Evolutionary conservation across 2,329 filamentous ascomycete species (phyloP).

Genomic region (Curvularia hawaiiensis): DNA sequence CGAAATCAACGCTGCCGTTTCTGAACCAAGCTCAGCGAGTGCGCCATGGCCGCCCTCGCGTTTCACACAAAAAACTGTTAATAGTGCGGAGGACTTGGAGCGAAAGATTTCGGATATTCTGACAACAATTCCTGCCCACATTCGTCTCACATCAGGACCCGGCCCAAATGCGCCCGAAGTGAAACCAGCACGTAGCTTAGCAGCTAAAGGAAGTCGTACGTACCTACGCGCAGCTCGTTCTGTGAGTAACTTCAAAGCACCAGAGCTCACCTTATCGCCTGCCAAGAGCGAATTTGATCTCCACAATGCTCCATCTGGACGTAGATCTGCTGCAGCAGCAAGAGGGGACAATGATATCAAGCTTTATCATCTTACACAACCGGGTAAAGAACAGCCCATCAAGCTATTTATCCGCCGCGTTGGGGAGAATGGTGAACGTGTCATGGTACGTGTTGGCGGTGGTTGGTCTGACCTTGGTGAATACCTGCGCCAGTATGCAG

Average conservation of each 20-base stretch:
- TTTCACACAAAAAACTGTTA: constrained; percentile 36
- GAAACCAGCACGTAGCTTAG: constrained; percentile 34
- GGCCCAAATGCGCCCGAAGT: constrained; percentile 39
- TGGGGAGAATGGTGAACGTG: constrained; percentile 85
- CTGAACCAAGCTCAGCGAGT: constrained; percentile 19
- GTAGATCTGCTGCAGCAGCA: constrained; percentile 36
- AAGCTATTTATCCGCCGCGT: constrained; percentile 94
- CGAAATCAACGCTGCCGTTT: constrained; percentile 48
- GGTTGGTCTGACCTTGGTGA: constrained; percentile 98
- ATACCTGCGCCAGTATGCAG: constrained; percentile 90
- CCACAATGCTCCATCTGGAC: constrained; percentile 30
- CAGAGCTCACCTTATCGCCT: constrained; percentile 46
- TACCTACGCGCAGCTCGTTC: constrained; percentile 43
- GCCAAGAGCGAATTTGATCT: constrained; percentile 42
- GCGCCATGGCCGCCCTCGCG: constrained; percentile 45
- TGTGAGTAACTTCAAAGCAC: constrained; percentile 40
- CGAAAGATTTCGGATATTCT: constrained; percentile 81
- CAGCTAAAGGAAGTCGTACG: constrained; percentile 36
- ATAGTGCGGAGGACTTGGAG: constrained; percentile 67
- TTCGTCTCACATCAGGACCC: constrained; percentile 65
- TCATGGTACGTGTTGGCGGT: constrained; percentile 97
- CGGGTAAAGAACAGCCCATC: constrained; percentile 83
- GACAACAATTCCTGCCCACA: constrained; percentile 76
- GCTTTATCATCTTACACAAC: constrained; percentile 87
- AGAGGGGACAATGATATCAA: constrained; percentile 70